Conservation (phyloP, 2,329 filamentous ascomycete genomes). For the Curvularia spicifera region DNA sequence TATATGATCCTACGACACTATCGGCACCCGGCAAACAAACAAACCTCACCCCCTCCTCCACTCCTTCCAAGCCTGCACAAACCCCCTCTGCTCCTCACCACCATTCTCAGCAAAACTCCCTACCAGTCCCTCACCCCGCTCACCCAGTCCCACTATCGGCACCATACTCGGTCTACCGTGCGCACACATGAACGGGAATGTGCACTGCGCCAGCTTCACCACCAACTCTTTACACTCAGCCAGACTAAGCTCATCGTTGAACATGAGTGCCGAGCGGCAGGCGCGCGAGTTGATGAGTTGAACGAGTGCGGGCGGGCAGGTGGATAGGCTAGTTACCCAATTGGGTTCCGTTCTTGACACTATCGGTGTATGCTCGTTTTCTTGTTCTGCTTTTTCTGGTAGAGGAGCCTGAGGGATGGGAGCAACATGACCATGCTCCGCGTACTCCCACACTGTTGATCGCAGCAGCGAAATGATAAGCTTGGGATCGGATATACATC, state of each 20-base stretch:
- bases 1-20: neutral
- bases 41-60: neutral
- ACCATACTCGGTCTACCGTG: slow-evolving; percentile 69
- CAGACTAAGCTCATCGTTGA: slow-evolving; percentile 71
- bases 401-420: neutral
- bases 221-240: slow-evolving; percentile 67
- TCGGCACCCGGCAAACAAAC: neutral
- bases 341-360: neutral
- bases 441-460: slow-evolving; percentile 71
- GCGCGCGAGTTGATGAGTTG: slow-evolving; percentile 78
- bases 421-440: slow-evolving; percentile 20
- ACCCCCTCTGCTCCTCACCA: neutral
- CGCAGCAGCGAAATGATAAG: slow-evolving; percentile 77
- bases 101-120: neutral
- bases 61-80: slow-evolving; percentile 10
- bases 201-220: slow-evolving; percentile 63
- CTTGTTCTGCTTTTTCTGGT: too few relatives aligned
- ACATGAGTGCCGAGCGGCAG: slow-evolving; percentile 84
- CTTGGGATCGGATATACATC: slow-evolving; percentile 74
- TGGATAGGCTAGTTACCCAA: slow-evolving; percentile 69
- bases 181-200: slow-evolving; percentile 82
- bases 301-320: slow-evolving; percentile 76
- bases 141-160: slow-evolving; percentile 48
- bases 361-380: too few relatives aligned
- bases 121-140: neutral